Conservation (phyloP, 257 asterid species). For the Solanum peruvianum region DNA sequence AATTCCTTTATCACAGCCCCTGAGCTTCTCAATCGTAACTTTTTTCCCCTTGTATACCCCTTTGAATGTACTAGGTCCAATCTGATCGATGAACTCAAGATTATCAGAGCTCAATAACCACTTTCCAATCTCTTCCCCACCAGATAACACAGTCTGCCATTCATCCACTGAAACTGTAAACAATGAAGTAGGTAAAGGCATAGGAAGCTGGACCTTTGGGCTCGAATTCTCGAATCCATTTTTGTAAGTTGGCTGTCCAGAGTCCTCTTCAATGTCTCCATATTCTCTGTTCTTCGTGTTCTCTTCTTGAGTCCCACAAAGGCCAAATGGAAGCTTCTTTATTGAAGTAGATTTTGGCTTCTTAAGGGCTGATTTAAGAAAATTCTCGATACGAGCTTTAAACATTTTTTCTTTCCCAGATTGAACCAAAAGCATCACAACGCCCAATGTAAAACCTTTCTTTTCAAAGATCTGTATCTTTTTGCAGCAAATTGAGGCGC, state of each 20-base stretch:
- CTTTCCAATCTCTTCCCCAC: constrained; percentile 50
- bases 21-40: constrained; percentile 78
- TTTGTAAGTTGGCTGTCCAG: constrained; percentile 43
- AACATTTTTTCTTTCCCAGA: constrained; percentile 71
- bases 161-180: constrained; percentile 73
- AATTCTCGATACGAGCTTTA: constrained; percentile 65
- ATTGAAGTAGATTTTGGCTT: constrained; percentile 54
- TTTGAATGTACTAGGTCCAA: constrained; percentile 62
- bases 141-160: constrained; percentile 89
- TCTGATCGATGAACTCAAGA: constrained; percentile 63
- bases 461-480: constrained; percentile 89
- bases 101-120: constrained; percentile 62
- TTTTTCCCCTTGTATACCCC: constrained; percentile 69
- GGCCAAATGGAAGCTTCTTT: constrained; percentile 80
- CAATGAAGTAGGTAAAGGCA: constrained; percentile 59
- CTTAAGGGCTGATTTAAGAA: constrained; percentile 60
- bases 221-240: constrained; percentile 46
- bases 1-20: constrained; percentile 92
- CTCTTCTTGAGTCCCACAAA: constrained; percentile 93
- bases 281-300: constrained; percentile 51
- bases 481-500: constrained; percentile 78
- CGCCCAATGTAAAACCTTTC: constrained; percentile 81
- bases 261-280: constrained; percentile 61
- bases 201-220: constrained; percentile 31
- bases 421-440: constrained; percentile 53